These are phyloP conservation scores for Postia placenta DNA, from an alignment of 768 basidiomycete genomes.

Conservation along the genomic window DNA sequence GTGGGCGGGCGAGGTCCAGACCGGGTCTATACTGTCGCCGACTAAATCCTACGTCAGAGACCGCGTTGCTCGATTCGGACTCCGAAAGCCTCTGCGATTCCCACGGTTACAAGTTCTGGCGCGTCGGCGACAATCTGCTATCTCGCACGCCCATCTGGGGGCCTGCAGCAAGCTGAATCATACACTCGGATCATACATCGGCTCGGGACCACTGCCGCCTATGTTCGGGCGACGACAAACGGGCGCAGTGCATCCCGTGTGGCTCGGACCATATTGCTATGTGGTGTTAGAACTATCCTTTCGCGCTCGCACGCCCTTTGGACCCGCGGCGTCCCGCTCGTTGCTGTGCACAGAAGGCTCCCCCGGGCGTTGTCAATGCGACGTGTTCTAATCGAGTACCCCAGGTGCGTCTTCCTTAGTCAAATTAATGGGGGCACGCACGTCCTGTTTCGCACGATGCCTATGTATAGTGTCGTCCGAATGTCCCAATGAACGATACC, in stretches of 20 bases:
- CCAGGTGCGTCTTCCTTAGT: not conserved
- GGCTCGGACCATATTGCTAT: not conserved
- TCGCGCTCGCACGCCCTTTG: not conserved
- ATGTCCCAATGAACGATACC: not conserved
- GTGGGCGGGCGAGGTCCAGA: constrained; percentile 4
- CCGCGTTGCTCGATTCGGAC: not conserved
- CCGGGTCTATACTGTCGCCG: constrained; percentile 4
- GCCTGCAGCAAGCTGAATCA: not conserved
- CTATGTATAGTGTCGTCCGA: not conserved
- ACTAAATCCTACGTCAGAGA: constrained; percentile 2
- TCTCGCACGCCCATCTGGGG: not conserved
- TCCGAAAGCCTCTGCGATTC: not conserved
- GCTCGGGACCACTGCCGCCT: not conserved
- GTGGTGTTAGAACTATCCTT: not conserved
- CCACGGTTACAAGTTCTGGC: not conserved
- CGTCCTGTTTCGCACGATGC: not conserved
- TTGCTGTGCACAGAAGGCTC: no score
- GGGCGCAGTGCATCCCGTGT: not conserved
- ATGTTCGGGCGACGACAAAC: not conserved
- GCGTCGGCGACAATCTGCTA: not conserved
- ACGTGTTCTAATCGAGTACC: no score
- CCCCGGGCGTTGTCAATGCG: no score
- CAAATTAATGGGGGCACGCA: not conserved
- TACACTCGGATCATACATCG: not conserved
- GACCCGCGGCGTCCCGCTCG: no score